Percentiles rank a stretch among this genome's conserved stretches.
phyloP scores from a whole-genome alignment of 176 grass and related monocot species.

The Tillandsia leiboldiana region DNA sequence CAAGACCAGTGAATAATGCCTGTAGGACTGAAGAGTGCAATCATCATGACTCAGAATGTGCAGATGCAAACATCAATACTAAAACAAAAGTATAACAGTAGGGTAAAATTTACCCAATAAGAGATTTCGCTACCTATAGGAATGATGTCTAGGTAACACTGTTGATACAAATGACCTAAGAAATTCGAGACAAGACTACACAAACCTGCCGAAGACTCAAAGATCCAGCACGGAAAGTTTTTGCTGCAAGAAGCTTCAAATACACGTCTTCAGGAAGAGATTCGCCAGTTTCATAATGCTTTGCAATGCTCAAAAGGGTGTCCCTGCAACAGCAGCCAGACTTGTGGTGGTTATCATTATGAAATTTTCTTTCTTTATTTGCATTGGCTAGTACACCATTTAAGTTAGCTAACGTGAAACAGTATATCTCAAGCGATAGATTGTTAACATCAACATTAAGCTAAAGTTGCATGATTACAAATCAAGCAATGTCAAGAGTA shows the following conservation, averaged over 20 bases:
- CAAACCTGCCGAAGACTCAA: slow-evolving; percentile 78
- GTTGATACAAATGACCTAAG: not conserved
- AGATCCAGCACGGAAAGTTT: slow-evolving; percentile 94
- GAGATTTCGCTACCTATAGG: too few relatives aligned
- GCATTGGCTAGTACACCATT: too few relatives aligned
- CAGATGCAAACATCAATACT: not conserved
- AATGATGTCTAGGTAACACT: not conserved
- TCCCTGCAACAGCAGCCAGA: slow-evolving; percentile 38
- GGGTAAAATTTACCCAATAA: too few relatives aligned
- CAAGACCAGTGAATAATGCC: too few relatives aligned
- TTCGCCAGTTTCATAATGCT: slow-evolving; percentile 88
- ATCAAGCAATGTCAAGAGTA: too few relatives aligned
- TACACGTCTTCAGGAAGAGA: slow-evolving; percentile 91
- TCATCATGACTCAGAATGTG: not conserved
- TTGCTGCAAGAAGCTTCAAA: slow-evolving; percentile 83
- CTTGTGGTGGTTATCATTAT: too few relatives aligned
- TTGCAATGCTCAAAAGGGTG: slow-evolving; percentile 90
- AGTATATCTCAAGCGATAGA: too few relatives aligned
- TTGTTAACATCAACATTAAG: too few relatives aligned
- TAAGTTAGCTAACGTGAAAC: too few relatives aligned
- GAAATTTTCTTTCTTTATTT: too few relatives aligned
- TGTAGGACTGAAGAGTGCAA: too few relatives aligned
- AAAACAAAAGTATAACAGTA: not conserved
- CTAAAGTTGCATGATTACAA: too few relatives aligned
- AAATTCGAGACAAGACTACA: not conserved